Evolutionary conservation across 2,329 filamentous ascomycete genomes (phyloP).

Genomic region (Clarireedia paspali): DNA sequence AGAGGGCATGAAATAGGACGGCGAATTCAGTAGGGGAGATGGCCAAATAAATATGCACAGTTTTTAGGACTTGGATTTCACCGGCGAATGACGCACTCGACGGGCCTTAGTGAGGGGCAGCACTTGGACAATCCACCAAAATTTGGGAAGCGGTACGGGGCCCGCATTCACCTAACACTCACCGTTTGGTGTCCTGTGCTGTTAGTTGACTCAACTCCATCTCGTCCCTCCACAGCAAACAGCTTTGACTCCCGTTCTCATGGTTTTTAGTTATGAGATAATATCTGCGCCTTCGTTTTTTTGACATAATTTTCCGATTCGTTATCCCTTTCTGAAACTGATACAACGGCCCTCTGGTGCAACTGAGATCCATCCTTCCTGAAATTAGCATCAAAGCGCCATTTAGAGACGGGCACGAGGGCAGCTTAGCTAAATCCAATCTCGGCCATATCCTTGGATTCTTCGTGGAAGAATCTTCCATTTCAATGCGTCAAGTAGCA

Average conservation of each 20-base stretch:
- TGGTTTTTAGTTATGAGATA: neutral
- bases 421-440: slow-evolving; percentile 8
- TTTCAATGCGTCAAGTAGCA: slow-evolving; percentile 66
- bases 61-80: too few species aligned
- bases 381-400: slow-evolving; percentile 4
- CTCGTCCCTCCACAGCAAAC: neutral
- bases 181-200: neutral
- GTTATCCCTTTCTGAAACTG: neutral
- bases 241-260: neutral
- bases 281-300: neutral
- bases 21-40: too few species aligned
- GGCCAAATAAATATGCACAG: too few species aligned
- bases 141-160: neutral
- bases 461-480: slow-evolving; percentile 1
- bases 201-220: neutral
- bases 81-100: neutral
- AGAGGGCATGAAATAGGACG: too few species aligned
- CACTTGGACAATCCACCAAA: neutral
- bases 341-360: neutral
- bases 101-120: neutral
- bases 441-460: neutral
- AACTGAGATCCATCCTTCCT: too few species aligned
- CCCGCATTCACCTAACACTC: neutral
- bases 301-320: neutral
- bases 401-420: neutral